A percentile compares a stretch with the other conserved stretches of the same genome.
Evolutionary conservation across 805 yeast genomes (phyloP).

Genomic region (Jamesozyma rosinii): DNA sequence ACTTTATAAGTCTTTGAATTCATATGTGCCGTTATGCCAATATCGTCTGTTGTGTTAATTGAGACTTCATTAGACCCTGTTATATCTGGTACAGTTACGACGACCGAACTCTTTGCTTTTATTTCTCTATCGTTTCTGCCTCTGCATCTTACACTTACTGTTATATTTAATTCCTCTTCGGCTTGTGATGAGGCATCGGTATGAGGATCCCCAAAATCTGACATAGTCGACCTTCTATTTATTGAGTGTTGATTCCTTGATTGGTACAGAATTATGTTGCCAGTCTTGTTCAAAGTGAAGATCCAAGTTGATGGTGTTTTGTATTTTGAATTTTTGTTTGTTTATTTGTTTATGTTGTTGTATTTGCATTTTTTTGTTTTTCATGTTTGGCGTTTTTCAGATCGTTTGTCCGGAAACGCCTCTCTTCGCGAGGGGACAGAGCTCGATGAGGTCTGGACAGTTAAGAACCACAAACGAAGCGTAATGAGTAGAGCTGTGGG

Average conservation of each 20-base stretch:
- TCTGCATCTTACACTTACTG: conserved; percentile 56
- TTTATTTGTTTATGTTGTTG: neutral
- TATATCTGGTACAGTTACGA: conserved; percentile 43
- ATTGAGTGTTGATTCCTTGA: too few species aligned
- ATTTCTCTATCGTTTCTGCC: conserved; percentile 53
- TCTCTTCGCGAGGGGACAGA: too few species aligned
- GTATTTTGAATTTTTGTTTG: neutral
- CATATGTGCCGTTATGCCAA: conserved; percentile 34
- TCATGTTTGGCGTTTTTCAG: neutral
- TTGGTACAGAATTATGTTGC: neutral
- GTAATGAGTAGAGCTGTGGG: too few species aligned
- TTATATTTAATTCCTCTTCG: conserved; percentile 40
- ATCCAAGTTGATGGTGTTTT: neutral
- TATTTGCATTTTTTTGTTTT: neutral
- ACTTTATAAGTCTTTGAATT: conserved; percentile 54
- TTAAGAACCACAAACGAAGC: too few species aligned
- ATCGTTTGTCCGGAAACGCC: neutral
- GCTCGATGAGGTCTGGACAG: too few species aligned
- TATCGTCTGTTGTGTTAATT: conserved; percentile 35
- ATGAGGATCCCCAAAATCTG: neutral
- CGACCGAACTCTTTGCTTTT: conserved; percentile 48
- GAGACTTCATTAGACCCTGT: conserved; percentile 40
- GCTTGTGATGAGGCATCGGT: neutral
- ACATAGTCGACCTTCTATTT: neutral
- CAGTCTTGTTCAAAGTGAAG: neutral